Base-by-base conservation (phyloP, 306 rosid genomes). In the Corylus avellana region DNA sequence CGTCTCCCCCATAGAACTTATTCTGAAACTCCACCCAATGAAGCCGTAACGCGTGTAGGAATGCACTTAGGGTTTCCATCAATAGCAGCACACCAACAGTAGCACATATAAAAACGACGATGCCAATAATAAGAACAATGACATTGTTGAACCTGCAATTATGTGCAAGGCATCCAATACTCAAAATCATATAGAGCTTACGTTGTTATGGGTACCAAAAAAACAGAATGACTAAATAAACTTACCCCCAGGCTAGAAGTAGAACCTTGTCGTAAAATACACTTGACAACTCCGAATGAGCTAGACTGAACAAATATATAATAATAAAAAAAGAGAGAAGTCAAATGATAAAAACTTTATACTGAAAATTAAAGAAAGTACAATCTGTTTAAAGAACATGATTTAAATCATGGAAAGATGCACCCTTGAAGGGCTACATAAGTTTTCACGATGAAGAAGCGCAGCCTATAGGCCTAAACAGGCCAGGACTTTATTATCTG, bases 11-110 rank as follows among this genome's bases (percentile, higher is more conserved):
- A 4, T 95, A 95, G 76, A 95, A 95, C 87, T 93, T 95, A 89
- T 91, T 93, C 77, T 93, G 99, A 73, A 93, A 95, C 86, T 95
- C 98, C 56, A 93, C 97, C 99, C 98, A 95, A 80, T 93, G 99
- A 85, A 93, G 99, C 25, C 98, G 93, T 82, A 95, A 75, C 7
- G 99, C 98, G 72, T 95, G 99, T 78, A 93, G 92, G 94, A 95
- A 95, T 74, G 99, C 98, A 71, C 99, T 93, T 11, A 91, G 87
- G 49, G 94, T 91, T 90, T 95, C 97, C 98, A 95, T 93, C 85
- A 93, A 79, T 55, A 93, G 89, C 59, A 95, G 58, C 63, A 93
- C 99, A 59, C 98, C 99, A 12, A 95, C 87, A 11, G 99, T 95
- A n/a, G 99, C 98, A 67, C 81, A 86, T 77, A 90, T 18, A 44